Conservation (phyloP, 2,329 filamentous ascomycete genomes). For the Orbilia brochopaga region DNA sequence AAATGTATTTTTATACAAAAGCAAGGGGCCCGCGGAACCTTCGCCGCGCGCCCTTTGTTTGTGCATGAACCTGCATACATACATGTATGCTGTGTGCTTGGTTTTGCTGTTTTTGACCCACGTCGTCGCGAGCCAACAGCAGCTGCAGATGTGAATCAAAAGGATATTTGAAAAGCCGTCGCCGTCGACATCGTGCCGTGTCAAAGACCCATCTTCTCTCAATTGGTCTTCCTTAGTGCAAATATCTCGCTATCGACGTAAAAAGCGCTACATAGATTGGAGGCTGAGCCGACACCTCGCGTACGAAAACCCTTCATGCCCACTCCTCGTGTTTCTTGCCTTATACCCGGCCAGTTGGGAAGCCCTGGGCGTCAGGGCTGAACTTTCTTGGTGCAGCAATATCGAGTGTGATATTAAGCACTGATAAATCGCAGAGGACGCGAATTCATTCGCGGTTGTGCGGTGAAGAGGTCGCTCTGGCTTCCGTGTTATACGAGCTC, state of each 20-base stretch:
- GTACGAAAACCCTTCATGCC: not conserved
- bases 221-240: not conserved
- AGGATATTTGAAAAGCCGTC: not conserved
- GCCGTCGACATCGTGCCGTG: not conserved
- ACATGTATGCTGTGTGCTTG: not conserved
- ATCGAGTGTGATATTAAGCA: too few relatives aligned
- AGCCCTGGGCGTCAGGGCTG: not conserved
- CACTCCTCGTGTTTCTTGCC: not conserved
- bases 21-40: constrained; percentile 7
- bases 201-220: not conserved
- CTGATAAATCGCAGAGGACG: too few relatives aligned
- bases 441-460: too few relatives aligned
- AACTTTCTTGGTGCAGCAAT: not conserved
- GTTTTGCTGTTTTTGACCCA: not conserved
- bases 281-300: constrained; percentile 1
- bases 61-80: not conserved
- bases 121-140: not conserved
- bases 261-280: not conserved
- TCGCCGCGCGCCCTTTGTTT: not conserved
- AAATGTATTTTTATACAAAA: constrained; percentile 20
- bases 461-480: too few relatives aligned
- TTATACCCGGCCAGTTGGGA: not conserved
- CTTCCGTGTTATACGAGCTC: too few relatives aligned
- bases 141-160: not conserved
- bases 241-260: not conserved